phyloP scores from a whole-genome alignment of 805 yeast genomes.

The Saccharomycopsis malanga region DNA sequence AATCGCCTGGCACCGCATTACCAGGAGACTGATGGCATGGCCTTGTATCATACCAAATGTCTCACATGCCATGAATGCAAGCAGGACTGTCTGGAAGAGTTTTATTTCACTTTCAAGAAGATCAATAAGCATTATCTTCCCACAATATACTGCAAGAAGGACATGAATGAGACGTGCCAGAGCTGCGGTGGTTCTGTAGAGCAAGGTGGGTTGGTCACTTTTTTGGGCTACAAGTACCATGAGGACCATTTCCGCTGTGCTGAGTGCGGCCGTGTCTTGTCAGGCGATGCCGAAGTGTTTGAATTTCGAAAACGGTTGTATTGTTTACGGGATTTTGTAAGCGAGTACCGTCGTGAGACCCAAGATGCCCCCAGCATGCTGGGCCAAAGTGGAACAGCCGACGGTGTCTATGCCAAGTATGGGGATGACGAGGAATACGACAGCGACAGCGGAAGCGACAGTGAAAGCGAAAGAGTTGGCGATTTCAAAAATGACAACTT shows the following conservation, averaged over 20 bases:
- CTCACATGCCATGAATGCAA: slow-evolving; percentile 19
- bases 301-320: slow-evolving; percentile 13
- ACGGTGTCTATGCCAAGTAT: neutral
- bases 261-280: slow-evolving; percentile 6
- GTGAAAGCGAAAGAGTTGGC: slow-evolving; percentile 5
- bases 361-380: neutral
- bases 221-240: slow-evolving; percentile 17
- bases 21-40: slow-evolving; percentile 6
- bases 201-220: slow-evolving; percentile 17
- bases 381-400: neutral
- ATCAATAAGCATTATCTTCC: slow-evolving; percentile 18
- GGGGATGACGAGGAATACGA: slow-evolving; percentile 3
- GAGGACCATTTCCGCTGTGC: slow-evolving; percentile 18
- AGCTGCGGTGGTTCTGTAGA: slow-evolving; percentile 14
- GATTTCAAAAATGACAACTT: slow-evolving; percentile 5
- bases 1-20: slow-evolving; percentile 8
- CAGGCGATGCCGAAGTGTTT: slow-evolving; percentile 6
- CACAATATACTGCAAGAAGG: slow-evolving; percentile 20
- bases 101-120: slow-evolving; percentile 19
- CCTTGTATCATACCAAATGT: slow-evolving; percentile 16
- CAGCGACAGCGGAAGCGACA: slow-evolving; percentile 3
- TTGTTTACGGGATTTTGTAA: slow-evolving; percentile 14
- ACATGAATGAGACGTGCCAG: slow-evolving; percentile 17
- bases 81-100: slow-evolving; percentile 17
- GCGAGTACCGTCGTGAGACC: slow-evolving; percentile 10